Percentiles rank a stretch among this genome's conserved stretches.
Conservation (phyloP, 106 monocot species). For the Dioscorea dumetorum region DNA sequence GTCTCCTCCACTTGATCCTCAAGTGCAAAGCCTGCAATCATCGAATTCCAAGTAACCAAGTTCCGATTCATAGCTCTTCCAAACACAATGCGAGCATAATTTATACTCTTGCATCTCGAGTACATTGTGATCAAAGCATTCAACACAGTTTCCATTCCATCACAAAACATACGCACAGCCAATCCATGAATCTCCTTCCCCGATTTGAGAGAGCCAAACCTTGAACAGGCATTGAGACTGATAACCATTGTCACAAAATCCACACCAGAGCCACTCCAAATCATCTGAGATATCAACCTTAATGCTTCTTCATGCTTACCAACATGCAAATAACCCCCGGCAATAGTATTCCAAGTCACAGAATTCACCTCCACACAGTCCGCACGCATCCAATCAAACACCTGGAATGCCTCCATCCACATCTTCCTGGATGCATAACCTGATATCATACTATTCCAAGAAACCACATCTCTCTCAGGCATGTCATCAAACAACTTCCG, state of each 20-base stretch:
- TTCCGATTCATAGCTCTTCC: conserved; percentile 6
- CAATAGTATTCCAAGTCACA: conserved; percentile 40
- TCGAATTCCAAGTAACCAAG: conserved; percentile 45
- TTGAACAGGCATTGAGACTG: conserved; percentile 37
- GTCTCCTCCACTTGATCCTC: conserved; percentile 20
- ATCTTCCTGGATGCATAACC: conserved; percentile 33
- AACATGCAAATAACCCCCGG: conserved; percentile 21
- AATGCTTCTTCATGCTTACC: conserved; percentile 26
- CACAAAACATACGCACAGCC: conserved; percentile 12
- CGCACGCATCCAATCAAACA: conserved; percentile 27
- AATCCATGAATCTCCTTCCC: conserved; percentile 53
- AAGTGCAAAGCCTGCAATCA: conserved; percentile 30
- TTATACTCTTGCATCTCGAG: conserved; percentile 24
- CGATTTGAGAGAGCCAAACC: conserved; percentile 13
- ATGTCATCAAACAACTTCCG: conserved; percentile 70
- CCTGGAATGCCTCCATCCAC: conserved; percentile 40
- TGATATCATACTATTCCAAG: conserved; percentile 50
- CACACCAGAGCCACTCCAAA: background rate
- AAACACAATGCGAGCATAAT: conserved; percentile 26
- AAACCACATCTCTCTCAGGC: conserved; percentile 40
- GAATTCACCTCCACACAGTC: conserved; percentile 19
- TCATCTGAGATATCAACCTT: conserved; percentile 36
- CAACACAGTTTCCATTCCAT: conserved; percentile 18
- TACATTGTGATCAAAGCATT: conserved; percentile 67
- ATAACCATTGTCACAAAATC: conserved; percentile 38